phyloP scores from a whole-genome alignment of 805 yeast species.

The Saccharomycopsis selenospora region DNA sequence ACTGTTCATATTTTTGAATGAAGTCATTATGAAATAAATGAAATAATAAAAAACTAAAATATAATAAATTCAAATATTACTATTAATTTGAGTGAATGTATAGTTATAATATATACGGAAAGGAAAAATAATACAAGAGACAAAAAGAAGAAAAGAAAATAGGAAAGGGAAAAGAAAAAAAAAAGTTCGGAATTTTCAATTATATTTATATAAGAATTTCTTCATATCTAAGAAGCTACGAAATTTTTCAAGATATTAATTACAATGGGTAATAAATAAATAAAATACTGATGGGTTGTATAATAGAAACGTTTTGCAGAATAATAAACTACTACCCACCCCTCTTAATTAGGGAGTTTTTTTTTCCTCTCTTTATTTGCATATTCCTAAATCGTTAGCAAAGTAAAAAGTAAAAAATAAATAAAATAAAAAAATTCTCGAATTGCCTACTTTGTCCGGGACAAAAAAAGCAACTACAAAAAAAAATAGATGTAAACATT shows the following conservation, averaged over 20 bases:
- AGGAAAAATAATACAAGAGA: constrained; percentile 43
- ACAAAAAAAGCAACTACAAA: neutral
- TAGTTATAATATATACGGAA: constrained; percentile 45
- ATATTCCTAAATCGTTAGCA: too few species aligned
- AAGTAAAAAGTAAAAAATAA: too few species aligned
- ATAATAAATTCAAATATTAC: too few species aligned
- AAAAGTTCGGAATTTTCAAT: constrained; percentile 50
- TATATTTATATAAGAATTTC: constrained; percentile 21
- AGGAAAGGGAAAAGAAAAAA: too few species aligned
- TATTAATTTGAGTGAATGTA: constrained; percentile 43
- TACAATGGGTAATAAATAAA: too few species aligned
- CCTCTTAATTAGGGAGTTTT: constrained; percentile 1
- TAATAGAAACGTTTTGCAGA: constrained; percentile 3
- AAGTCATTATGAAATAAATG: constrained; percentile 1
- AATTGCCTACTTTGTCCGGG: constrained; percentile 2
- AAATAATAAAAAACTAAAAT: constrained; percentile 25
- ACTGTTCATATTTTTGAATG: constrained; percentile 2
- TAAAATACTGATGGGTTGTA: too few species aligned
- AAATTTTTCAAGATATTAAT: too few species aligned
- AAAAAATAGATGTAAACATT: too few species aligned
- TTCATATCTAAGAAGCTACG: too few species aligned
- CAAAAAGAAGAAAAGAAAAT: neutral
- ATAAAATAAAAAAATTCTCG: constrained; percentile 3
- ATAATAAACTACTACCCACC: neutral
- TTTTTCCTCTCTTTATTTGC: constrained; percentile 3